Evolutionary conservation across 164 flowering plant genomes (phyloP), one percentile per base, ranked within the genome.

Genomic region (Amborella trichopoda): DNA sequence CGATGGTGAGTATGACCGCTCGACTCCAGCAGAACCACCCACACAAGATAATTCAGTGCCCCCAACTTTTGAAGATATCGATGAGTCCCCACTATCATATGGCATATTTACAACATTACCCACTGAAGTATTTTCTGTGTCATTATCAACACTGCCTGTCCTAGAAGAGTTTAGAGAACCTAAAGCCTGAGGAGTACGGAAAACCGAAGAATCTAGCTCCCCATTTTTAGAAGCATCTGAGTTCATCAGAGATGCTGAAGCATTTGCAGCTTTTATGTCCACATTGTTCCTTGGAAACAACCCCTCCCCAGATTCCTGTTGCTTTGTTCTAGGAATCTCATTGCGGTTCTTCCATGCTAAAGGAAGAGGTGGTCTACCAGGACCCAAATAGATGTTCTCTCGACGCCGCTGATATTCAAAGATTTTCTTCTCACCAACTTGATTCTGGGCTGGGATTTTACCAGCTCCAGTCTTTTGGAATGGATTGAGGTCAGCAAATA

Each of bases 401-500:
- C 52, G 76, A 48, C 52, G 56, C 61, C 65, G 70, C 58, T 65
- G 86, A 44, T 59, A 44, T 39, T 74, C 94, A 54, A 69, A 73
- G 49, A 66, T 56, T 43, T 72, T 80, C 49, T 50, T 69, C 21
- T 73, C 78, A 8, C 52, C 17, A 10, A 65, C 45, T 38, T 70
- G 73, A 54, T 65, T 73, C 36, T 65, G 80, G 41, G 46, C 39
- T 37, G 52, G 61, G 44, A 18, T 26, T 53, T 75, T 83, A 23
- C 74, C 72, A 48, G 79, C 53, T 37, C 80, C 88, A 60, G 60
- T 68, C 12, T 71, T 63, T 40, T 66, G 81, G 40, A 93, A 81
- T 8, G 99, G 99, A 65, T 93, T 87, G 46, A 93, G 83, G 54
- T 93, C 99, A 22, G 91, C 83, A 71, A 93, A 93, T 41, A 89